These are phyloP conservation scores for Inga laurina DNA, from an alignment of 306 rosid genomes.

Conservation along the genomic window DNA sequence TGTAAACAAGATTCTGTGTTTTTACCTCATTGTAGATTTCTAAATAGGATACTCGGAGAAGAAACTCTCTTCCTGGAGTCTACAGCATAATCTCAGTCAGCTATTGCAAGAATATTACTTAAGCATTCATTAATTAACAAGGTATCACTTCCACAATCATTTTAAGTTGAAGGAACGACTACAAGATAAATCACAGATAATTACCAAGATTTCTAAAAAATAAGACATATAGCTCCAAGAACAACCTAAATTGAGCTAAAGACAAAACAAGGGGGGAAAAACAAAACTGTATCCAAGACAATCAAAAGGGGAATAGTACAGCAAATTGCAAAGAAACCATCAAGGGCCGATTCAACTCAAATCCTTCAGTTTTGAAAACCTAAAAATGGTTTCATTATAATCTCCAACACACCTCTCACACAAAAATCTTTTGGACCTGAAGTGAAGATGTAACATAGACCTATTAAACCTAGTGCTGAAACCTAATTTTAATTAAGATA, in stretches of 20 bases:
- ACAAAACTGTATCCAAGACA: not conserved
- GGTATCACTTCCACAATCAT: slow-evolving; percentile 31
- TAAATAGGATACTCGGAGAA: slow-evolving; percentile 93
- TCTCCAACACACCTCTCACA: not conserved
- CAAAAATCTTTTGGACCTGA: not conserved
- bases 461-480: not conserved
- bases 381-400: not conserved
- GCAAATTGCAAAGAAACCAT: not conserved
- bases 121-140: slow-evolving; percentile 10
- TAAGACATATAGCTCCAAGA: slow-evolving; percentile 13
- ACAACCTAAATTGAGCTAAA: slow-evolving; percentile 10
- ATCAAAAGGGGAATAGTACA: not conserved
- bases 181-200: not conserved
- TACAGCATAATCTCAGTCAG: slow-evolving; percentile 48
- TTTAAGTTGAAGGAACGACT: slow-evolving; percentile 25
- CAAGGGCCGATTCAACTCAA: not conserved
- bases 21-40: slow-evolving; percentile 98
- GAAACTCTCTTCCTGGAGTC: slow-evolving; percentile 99
- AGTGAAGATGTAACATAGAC: not conserved
- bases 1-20: slow-evolving; percentile 15
- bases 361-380: not conserved
- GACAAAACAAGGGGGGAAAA: not conserved
- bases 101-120: slow-evolving; percentile 6
- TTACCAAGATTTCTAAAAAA: not conserved
- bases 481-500: not conserved